Base-by-base conservation (phyloP, 257 asterid genomes). In the Vinca minor region DNA sequence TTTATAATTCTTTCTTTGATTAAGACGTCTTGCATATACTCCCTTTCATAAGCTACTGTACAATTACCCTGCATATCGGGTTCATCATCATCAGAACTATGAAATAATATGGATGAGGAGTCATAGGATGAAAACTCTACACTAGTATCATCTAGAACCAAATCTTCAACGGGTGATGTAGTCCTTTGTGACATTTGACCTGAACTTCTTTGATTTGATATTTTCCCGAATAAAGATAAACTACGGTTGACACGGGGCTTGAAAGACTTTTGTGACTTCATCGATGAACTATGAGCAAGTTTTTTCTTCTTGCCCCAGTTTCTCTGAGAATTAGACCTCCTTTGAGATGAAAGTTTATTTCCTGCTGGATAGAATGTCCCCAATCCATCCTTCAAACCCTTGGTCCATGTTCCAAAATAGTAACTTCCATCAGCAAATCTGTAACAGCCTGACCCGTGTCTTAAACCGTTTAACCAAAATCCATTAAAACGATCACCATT, bases 1-100 rank as follows among this genome's bases (percentile, higher is more conserved):
- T 71, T 75, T 72, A 78, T 78, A 67, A 80, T 66, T 52, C 87
- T 77, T 79, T 93, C 99, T 74, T 76, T 87, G 72, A 93, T 80
- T 68, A 89, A 82, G 71, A 89, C 96, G 74, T 97, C 99, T 83
- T 93, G 99, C 87, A 88, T 89, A 73, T 93, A 93, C 77, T 89
- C 98, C 78, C 96, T 89, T 82, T 89, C 97, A 77, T 77, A 89
- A 47, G 87, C 88, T 69, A 85, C 77, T 28, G 74, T 60, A 60
- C 64, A 67, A 23, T 68, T 67, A 59, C 77, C 82, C 73, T 72
- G 65, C 64, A 70, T 44, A 72, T 84, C 95, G 25, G 71, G 35
- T 66, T 68, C 86, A 72, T 74, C 86, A 72, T 74, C 96, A 66
- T 41, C 71, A 66, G 81, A 76, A 75, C 67, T 71, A 42, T 36